Evolutionary conservation across 2,329 filamentous ascomycete species (phyloP), one percentile per base, ranked within the genome.

Genomic region (Penicillium sp.): DNA sequence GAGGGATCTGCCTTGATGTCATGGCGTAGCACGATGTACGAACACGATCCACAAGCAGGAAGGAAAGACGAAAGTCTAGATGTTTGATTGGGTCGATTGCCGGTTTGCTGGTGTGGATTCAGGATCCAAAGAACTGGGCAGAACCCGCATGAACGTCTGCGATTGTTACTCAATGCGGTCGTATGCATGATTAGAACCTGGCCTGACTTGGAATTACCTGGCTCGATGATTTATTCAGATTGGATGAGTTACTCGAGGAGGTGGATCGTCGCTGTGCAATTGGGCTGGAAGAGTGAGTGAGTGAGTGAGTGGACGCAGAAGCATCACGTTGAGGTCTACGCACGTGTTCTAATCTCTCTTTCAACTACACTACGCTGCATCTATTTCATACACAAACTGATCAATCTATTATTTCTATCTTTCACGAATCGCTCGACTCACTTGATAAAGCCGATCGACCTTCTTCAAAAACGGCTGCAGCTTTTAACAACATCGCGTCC

Each of bases 391-490:
- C 19, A 19, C 22, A 26, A 26, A 26, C 15, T 26, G 5, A 47
- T 28, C 7, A 28, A 1, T 24, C 24, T 5, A 26, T 47, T 47
- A 17, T 2, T 15, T 17, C 24, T 47, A 9, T 4, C 8, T 3
- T n/a, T 47, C 44, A 47, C n/a, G 44, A 26, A 10, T 28, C 6
- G 15, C 44, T 47, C 44, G 15, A 47, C 44, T 47, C 13, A 3
- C 13, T 13, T n/a, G 30, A 33, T 24, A 19, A 24, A 53, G 40
- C 38, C 50, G 35, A 0, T 53, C 42, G 53, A 0, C 62, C 62
- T 22, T 42, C 45, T 56, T 74, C 70, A 66, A 74, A 74, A 7
- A 68, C 63, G 19, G 70, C 70, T 1, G 71, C 73, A 26, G 74
- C 74, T 44, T 50, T 68, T 68, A 22, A 75, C 15, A 76, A 58